These are phyloP conservation scores for Plantago major DNA, from an alignment of 257 asterid species.

Conservation along the genomic window DNA sequence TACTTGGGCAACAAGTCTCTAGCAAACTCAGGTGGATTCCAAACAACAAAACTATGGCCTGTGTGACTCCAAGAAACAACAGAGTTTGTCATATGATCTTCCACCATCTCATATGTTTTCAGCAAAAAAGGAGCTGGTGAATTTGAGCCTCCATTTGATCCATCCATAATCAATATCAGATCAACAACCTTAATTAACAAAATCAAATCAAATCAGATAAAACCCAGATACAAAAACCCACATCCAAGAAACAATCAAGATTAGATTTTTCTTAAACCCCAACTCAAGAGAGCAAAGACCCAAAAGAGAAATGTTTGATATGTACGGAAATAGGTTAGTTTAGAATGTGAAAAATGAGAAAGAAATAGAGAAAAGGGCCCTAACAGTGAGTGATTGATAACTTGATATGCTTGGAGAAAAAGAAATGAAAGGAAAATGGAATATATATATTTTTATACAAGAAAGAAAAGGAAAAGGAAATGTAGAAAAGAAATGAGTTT, in stretches of 20 bases:
- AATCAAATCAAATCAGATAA: background rate
- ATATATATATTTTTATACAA: slow-evolving; percentile 13
- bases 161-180: slow-evolving; percentile 66
- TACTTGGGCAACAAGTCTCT: slow-evolving; percentile 78
- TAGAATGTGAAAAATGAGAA: too few species aligned
- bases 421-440: slow-evolving; percentile 15
- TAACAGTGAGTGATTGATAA: background rate
- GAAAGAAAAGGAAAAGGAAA: background rate
- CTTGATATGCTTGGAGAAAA: slow-evolving; percentile 28
- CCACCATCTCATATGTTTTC: slow-evolving; percentile 90
- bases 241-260: background rate
- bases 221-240: background rate
- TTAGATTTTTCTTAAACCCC: slow-evolving; percentile 1
- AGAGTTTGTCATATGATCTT: slow-evolving; percentile 49
- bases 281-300: too few species aligned
- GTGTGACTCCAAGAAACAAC: slow-evolving; percentile 71
- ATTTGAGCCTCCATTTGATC: slow-evolving; percentile 46
- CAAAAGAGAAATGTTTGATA: too few species aligned
- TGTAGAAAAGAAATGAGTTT: slow-evolving; percentile 23
- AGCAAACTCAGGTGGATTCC: slow-evolving; percentile 90
- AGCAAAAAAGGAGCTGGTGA: slow-evolving; percentile 85
- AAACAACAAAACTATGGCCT: slow-evolving; percentile 71
- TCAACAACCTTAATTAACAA: background rate
- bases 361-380: too few species aligned
- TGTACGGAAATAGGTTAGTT: too few species aligned